A percentile compares a stretch with the other conserved stretches of the same genome.
Conservation (phyloP, 495 filamentous ascomycete genomes). For the Letharia lupina region DNA sequence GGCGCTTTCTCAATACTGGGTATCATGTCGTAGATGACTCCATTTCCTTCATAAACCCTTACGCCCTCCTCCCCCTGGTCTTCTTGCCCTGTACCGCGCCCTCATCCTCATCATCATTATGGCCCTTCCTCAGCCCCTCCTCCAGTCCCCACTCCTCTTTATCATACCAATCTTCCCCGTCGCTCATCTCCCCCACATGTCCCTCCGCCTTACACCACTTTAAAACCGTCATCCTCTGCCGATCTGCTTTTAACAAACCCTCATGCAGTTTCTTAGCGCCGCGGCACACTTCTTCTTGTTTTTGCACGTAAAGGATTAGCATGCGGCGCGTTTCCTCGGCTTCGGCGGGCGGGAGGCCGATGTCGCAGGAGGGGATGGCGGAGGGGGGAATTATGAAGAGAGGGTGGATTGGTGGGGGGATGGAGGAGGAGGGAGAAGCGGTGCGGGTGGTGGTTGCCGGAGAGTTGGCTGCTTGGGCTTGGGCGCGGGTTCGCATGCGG, state of each 20-base stretch:
- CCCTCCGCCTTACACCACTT: conserved; percentile 86
- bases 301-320: conserved; percentile 80
- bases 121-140: conserved; percentile 72
- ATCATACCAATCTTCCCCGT: conserved; percentile 96
- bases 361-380: conserved; percentile 64
- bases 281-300: conserved; percentile 89
- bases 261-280: conserved; percentile 67
- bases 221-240: conserved; percentile 68
- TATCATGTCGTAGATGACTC: conserved; percentile 8
- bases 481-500: conserved; percentile 63
- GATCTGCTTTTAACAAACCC: conserved; percentile 65
- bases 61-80: conserved; percentile 53
- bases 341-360: conserved; percentile 70
- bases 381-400: conserved; percentile 69
- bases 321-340: conserved; percentile 83
- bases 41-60: neutral
- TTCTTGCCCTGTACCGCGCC: conserved; percentile 62
- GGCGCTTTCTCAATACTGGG: neutral
- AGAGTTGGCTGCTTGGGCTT: conserved; percentile 46
- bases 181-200: conserved; percentile 76
- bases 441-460: conserved; percentile 32
- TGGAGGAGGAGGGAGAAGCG: conserved; percentile 41
- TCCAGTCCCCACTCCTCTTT: conserved; percentile 78
- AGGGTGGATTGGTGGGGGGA: conserved; percentile 59
- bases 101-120: conserved; percentile 81